phyloP scores from a whole-genome alignment of 2,329 filamentous ascomycete species.

The Fusarium sp. region DNA sequence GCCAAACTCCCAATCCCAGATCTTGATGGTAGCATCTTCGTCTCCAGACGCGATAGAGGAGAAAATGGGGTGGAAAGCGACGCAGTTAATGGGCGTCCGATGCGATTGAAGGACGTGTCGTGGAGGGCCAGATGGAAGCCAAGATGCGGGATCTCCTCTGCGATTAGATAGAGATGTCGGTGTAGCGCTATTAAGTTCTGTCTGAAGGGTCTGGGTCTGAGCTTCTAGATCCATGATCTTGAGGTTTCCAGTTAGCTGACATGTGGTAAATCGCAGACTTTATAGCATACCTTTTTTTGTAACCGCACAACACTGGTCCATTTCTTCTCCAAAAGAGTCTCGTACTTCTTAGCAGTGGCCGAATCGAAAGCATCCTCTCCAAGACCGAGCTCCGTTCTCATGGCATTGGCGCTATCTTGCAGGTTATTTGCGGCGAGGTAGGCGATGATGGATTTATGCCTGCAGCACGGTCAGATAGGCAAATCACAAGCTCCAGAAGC shows the following conservation, averaged over 20 bases:
- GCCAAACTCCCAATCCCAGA: conserved; percentile 96
- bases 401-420: conserved; percentile 67
- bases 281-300: conserved; percentile 85
- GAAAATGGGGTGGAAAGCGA: conserved; percentile 93
- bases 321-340: conserved; percentile 95
- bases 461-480: conserved; percentile 53
- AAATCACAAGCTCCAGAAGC: conserved; percentile 32
- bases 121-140: conserved; percentile 87
- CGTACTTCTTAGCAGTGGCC: conserved; percentile 90
- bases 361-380: conserved; percentile 79
- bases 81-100: conserved; percentile 80
- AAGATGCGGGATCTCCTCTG: conserved; percentile 75
- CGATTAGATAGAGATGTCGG: conserved; percentile 79
- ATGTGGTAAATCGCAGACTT: conserved; percentile 4
- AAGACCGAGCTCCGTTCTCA: conserved; percentile 79
- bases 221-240: conserved; percentile 95
- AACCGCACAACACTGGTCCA: conserved; percentile 96
- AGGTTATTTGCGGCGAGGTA: conserved; percentile 84
- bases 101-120: conserved; percentile 82
- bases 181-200: conserved; percentile 86
- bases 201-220: conserved; percentile 77
- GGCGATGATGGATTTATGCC: conserved; percentile 93
- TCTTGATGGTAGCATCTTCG: conserved; percentile 93
- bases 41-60: conserved; percentile 90
- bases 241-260: conserved; percentile 13